A percentile compares a stretch with the other conserved stretches of the same genome.
Conservation (phyloP, 139 green algal species). For the Picochlorum sp. region DNA sequence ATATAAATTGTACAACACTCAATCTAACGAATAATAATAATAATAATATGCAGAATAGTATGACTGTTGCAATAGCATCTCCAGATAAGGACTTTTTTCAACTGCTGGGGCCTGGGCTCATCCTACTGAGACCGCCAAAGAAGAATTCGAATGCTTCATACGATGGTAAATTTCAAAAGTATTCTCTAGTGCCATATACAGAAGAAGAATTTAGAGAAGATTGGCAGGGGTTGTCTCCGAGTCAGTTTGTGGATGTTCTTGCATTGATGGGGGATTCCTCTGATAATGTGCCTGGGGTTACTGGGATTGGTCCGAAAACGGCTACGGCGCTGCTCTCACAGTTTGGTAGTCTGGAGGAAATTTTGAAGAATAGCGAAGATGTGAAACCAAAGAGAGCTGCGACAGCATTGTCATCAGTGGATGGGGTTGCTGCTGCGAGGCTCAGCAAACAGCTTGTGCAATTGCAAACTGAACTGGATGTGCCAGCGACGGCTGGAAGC, state of each 20-base stretch:
- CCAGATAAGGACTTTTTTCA: conserved; percentile 67
- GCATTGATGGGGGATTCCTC: conserved; percentile 40
- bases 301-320: conserved; percentile 40
- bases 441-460: conserved; percentile 43
- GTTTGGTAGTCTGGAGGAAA: conserved; percentile 19
- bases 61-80: conserved; percentile 44
- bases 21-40: neutral
- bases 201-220: conserved; percentile 25
- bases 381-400: conserved; percentile 4
- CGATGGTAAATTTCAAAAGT: neutral
- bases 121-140: conserved; percentile 38
- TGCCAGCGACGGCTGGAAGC: conserved; percentile 16
- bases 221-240: conserved; percentile 18
- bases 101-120: conserved; percentile 42
- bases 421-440: conserved; percentile 23
- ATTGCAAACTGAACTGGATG: conserved; percentile 34
- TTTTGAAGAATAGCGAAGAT: conserved; percentile 1
- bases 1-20: too few species aligned
- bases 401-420: neutral
- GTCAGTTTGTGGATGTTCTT: conserved; percentile 43
- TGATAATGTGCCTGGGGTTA: conserved; percentile 43
- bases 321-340: conserved; percentile 25
- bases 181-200: conserved; percentile 29
- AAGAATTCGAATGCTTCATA: conserved; percentile 6
- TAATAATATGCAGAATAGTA: too few species aligned